Evolutionary conservation across 2,329 filamentous ascomycete species (phyloP).

Genomic region (Lizonia empirigonia): DNA sequence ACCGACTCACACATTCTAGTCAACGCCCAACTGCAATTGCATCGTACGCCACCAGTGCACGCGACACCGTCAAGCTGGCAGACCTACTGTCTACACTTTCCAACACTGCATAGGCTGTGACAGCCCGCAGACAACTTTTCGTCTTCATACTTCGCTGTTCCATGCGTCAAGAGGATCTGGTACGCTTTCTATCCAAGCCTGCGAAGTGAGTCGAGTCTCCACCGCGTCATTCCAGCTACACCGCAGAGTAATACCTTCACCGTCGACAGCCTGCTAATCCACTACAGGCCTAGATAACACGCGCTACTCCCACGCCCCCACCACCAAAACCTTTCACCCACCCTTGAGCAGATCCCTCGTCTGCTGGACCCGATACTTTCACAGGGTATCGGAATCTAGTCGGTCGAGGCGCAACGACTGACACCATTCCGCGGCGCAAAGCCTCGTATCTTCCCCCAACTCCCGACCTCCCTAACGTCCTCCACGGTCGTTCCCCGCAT

Average conservation of each 20-base stretch:
- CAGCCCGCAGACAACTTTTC: constrained; percentile 43
- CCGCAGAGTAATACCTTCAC: not conserved
- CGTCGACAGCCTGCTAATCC: constrained; percentile 19
- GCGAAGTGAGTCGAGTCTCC: constrained; percentile 72
- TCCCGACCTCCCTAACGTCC: constrained; percentile 90
- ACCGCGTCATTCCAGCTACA: constrained; percentile 3
- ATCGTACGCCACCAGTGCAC: constrained; percentile 15
- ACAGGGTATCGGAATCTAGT: constrained; percentile 82
- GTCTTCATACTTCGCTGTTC: constrained; percentile 51
- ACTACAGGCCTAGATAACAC: constrained; percentile 70
- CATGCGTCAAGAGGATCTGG: constrained; percentile 91
- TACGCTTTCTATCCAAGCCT: constrained; percentile 92
- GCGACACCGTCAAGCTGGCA: constrained; percentile 44
- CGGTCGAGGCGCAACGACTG: constrained; percentile 66
- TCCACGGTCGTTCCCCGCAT: constrained; percentile 64
- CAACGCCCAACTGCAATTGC: constrained; percentile 29
- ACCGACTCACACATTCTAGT: constrained; percentile 18
- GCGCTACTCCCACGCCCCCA: constrained; percentile 49
- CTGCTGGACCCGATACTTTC: constrained; percentile 84
- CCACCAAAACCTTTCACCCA: constrained; percentile 29
- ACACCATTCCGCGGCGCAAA: constrained; percentile 88
- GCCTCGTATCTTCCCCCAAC: constrained; percentile 82
- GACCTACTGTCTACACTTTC: constrained; percentile 21
- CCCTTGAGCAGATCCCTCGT: constrained; percentile 68
- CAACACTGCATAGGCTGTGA: constrained; percentile 45